Conservation (phyloP, 305 asterid species). For the Fraxinus paxiana region DNA sequence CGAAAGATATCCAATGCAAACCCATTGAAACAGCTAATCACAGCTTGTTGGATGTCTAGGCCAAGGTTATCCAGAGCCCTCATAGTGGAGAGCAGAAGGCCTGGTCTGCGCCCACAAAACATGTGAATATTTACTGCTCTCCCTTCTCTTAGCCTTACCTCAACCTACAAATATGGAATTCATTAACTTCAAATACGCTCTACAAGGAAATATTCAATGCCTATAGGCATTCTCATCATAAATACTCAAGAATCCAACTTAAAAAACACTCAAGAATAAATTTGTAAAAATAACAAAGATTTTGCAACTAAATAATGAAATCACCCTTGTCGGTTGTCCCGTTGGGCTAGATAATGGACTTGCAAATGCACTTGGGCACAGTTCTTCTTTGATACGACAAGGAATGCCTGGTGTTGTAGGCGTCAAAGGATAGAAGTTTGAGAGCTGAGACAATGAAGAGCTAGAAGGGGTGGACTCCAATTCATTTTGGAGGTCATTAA, state of each 20-base stretch:
- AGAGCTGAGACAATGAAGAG: constrained; percentile 29
- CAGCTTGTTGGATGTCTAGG: constrained; percentile 71
- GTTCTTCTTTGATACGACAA: constrained; percentile 54
- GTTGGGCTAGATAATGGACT: constrained; percentile 68
- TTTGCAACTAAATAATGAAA: not conserved
- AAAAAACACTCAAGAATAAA: not conserved
- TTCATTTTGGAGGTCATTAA: constrained; percentile 58
- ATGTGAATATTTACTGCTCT: constrained; percentile 62
- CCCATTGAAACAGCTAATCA: constrained; percentile 77
- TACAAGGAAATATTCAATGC: not conserved
- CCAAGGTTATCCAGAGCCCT: constrained; percentile 65
- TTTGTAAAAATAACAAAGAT: not conserved
- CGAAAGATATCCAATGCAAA: constrained; percentile 65
- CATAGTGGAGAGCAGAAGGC: constrained; percentile 61
- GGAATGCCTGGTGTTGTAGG: constrained; percentile 47
- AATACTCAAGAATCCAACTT: not conserved
- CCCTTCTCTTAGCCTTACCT: constrained; percentile 64
- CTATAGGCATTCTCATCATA: not conserved
- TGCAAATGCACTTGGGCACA: constrained; percentile 51
- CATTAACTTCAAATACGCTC: not conserved
- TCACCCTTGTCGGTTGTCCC: constrained; percentile 63
- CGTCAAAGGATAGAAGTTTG: constrained; percentile 40
- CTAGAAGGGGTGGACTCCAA: constrained; percentile 42
- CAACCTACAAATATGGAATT: constrained; percentile 39
- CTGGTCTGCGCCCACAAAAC: constrained; percentile 65